Base-by-base conservation (phyloP, 2,329 filamentous ascomycete genomes). In the Trichoderma koningiopsis region DNA sequence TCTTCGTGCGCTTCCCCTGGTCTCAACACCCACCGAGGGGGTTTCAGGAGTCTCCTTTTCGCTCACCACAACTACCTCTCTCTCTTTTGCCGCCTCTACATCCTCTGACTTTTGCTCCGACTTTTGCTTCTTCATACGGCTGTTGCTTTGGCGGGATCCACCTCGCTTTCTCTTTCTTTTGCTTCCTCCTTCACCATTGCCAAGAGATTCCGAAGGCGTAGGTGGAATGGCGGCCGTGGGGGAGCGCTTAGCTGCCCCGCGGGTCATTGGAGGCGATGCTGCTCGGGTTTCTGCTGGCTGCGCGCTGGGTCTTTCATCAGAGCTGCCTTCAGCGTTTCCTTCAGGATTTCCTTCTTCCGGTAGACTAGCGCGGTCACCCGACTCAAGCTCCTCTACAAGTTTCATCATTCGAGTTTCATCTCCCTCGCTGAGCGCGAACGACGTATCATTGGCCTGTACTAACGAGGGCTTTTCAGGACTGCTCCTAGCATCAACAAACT, bases 341-440 rank as follows among this genome's bases (percentile, higher is more conserved):
- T 31, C 71, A 8, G 40, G 56, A n/a, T 68, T 70, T 60, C 72
- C 73, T 58, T 73, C 71, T 27, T 37, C 40, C 4, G 70, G 70
- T 19, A 72, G 75, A 14, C 70, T 29, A 11, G 43, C 49, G 6
- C 37, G 29, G 22, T 63, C 61, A 70, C 78, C 77, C 31, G 82
- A 79, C 71, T 86, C 85, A 10, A 87, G 75, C 72, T 86, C 84
- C n/a, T 83, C 81, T 3, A 84, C 81, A 6, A 87, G 78, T 62
- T 82, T 80, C 60, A 84, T 76, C 74, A 86, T 80, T 72, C 83
- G 83, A 40, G 77, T 79, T 69, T 87, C 84, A 58, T 84, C 84
- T 7, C 76, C 80, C 52, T 83, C 81, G 68, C 80, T 83, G 63
- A 82, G 72, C 14, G 77, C 78, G 72, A 83, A 83, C 1, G 82